A percentile compares a stretch with the other conserved stretches of the same genome.
Evolutionary conservation across 2,329 filamentous ascomycete genomes (phyloP).

Genomic region (Fonsecaea monophora): DNA sequence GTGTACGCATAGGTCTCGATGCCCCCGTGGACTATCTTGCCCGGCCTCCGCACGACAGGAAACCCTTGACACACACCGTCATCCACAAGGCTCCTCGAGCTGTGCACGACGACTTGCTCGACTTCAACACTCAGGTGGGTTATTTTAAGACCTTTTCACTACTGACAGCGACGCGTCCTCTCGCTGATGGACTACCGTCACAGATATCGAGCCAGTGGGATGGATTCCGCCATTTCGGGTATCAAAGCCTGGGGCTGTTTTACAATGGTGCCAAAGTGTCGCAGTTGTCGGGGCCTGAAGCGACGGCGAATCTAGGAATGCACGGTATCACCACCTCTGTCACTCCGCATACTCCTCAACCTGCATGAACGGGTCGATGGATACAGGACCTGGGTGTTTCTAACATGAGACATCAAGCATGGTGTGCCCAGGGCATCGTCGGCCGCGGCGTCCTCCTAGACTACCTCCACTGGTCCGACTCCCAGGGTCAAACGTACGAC

Average conservation of each 20-base stretch:
- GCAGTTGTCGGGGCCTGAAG: too few relatives aligned
- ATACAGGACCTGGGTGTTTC: too few relatives aligned
- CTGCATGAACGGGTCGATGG: too few relatives aligned
- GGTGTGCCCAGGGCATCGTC: constrained; percentile 48
- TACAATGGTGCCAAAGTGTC: constrained; percentile 41
- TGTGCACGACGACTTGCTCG: constrained; percentile 41
- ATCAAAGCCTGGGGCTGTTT: constrained; percentile 46
- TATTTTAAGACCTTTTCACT: too few relatives aligned
- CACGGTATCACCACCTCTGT: too few relatives aligned
- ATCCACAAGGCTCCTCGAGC: constrained; percentile 20
- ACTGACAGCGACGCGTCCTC: too few relatives aligned
- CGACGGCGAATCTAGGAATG: too few relatives aligned
- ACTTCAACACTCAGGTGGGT: constrained; percentile 36
- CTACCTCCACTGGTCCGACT: constrained; percentile 50
- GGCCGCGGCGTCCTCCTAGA: constrained; percentile 56
- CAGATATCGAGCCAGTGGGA: constrained; percentile 15
- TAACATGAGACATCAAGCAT: constrained; percentile 1
- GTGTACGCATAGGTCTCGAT: too few relatives aligned
- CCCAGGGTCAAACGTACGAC: constrained; percentile 45
- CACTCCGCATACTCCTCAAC: too few relatives aligned
- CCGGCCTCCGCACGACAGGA: too few relatives aligned
- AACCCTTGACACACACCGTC: constrained; percentile 38
- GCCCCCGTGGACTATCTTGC: too few relatives aligned
- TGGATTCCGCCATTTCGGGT: constrained; percentile 38
- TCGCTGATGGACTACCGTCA: too few relatives aligned